These are phyloP conservation scores for Orbilia ellipsospora DNA, from an alignment of 2,329 filamentous ascomycete species.

Conservation along the genomic window DNA sequence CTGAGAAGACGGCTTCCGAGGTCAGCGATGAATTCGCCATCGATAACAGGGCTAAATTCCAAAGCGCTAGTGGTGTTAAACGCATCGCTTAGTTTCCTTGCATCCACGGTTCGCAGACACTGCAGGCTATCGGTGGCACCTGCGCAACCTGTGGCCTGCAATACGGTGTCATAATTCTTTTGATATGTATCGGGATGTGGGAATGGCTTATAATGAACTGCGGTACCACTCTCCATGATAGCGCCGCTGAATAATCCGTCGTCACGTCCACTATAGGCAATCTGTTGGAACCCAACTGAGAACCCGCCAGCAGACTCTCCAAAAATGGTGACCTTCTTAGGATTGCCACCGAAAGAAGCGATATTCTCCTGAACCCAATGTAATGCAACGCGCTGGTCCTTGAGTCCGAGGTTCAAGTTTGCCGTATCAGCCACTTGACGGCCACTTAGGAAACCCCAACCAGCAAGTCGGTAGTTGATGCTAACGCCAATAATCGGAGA, in stretches of 20 bases:
- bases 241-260: constrained; percentile 68
- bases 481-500: constrained; percentile 69
- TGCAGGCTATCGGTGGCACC: constrained; percentile 69
- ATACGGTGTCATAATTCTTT: constrained; percentile 72
- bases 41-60: constrained; percentile 63
- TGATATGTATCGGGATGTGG: constrained; percentile 69
- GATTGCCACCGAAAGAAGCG: constrained; percentile 71
- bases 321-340: constrained; percentile 71
- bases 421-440: constrained; percentile 64
- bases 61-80: constrained; percentile 65
- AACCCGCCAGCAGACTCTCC: constrained; percentile 70
- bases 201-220: constrained; percentile 69
- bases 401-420: constrained; percentile 71
- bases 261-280: constrained; percentile 69
- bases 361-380: constrained; percentile 73
- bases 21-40: constrained; percentile 69
- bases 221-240: constrained; percentile 66
- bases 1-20: constrained; percentile 68
- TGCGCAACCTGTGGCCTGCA: constrained; percentile 70
- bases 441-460: constrained; percentile 68
- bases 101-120: constrained; percentile 73
- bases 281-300: constrained; percentile 66
- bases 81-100: constrained; percentile 69
- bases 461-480: constrained; percentile 68
- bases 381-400: constrained; percentile 71